phyloP scores from a whole-genome alignment of 2,329 filamentous ascomycete genomes.

The Fusarium buharicum region DNA sequence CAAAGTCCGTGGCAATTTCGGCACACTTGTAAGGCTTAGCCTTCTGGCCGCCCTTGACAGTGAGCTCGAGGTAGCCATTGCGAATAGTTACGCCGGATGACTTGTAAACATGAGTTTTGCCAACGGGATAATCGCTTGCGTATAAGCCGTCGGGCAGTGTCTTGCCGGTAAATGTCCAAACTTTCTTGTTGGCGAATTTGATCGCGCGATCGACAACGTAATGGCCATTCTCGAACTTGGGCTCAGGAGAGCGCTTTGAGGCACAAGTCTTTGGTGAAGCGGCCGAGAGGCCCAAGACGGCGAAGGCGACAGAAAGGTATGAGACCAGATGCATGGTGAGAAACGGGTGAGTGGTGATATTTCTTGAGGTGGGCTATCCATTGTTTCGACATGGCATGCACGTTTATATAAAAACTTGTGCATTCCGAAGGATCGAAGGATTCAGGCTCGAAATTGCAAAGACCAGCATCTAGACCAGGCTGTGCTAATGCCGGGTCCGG shows the following conservation, averaged over 20 bases:
- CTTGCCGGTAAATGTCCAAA: conserved; percentile 39
- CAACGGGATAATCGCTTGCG: conserved; percentile 38
- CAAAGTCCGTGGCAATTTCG: conserved; percentile 40
- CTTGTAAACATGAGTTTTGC: conserved; percentile 15
- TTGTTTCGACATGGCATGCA: background rate
- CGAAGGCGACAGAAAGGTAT: conserved; percentile 26
- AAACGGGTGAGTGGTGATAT: background rate
- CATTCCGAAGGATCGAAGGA: conserved; percentile 5
- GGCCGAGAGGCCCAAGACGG: conserved; percentile 21
- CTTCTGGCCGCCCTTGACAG: conserved; percentile 44
- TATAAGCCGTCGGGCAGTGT: conserved; percentile 40
- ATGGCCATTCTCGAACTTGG: conserved; percentile 28
- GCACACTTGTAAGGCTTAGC: conserved; percentile 39
- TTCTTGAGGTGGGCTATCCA: background rate
- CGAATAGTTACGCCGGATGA: conserved; percentile 36
- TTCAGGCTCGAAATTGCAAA: background rate
- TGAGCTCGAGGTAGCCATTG: conserved; percentile 46
- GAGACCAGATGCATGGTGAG: conserved; percentile 32
- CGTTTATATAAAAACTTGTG: conserved; percentile 8
- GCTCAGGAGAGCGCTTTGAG: conserved; percentile 33
- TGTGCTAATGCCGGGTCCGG: conserved; percentile 8
- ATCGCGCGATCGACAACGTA: conserved; percentile 38
- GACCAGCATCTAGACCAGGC: conserved; percentile 17
- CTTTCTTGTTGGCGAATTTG: conserved; percentile 39
- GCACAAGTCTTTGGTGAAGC: conserved; percentile 15